Base-by-base conservation (phyloP, 2,329 filamentous ascomycete genomes). In the Thermoascus crustaceus region DNA sequence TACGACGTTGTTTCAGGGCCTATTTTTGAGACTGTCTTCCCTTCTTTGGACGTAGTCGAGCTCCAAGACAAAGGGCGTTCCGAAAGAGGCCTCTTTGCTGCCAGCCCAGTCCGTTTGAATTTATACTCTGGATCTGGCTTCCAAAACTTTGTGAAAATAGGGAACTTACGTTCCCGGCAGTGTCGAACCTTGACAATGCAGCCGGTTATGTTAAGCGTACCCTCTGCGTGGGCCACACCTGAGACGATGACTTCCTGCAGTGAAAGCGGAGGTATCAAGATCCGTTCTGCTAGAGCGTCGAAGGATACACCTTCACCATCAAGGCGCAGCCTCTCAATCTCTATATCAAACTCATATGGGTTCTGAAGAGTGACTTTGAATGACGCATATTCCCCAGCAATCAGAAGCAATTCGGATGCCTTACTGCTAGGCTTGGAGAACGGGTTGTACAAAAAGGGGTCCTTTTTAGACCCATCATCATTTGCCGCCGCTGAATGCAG, bases 371-470 rank as follows among this genome's bases (percentile, higher is more conserved):
- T 87, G 19, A 96, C 73, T 47, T 76, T 75, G 59, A 95, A 94
- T 3, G 74, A 78, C 2, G 84, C 80, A 39, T 75, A 64, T 57
- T 96, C 88, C 10, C 79, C 80, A 4, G 85, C 79, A 13, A 96
- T 84, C 19, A 95, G 68, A 1, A 86, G 73, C 38, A 72, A 73
- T 39, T 87, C 78, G 8, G 74, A 67, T 2, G 71, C 67, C 16
- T 58, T 64, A 11, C 66, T 67, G 16, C 72, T 71, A 34, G 80
- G 55, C 58, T 87, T 86, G 13, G 87, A 64, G 52, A 95, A 96
- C 0, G 91, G 86, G 52, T 95, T 95, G 55, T 96, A 94, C 38
- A 98, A 84, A 49, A 98, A 94, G 0, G 91, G 91, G 42, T 91
- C 86, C 44, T 71, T 64, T 35, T 63, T 49, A 38, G 60, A 52